Evolutionary conservation across 768 basidiomycete genomes (phyloP), one percentile per base, ranked within the genome.

Genomic region (Hericium coralloides): DNA sequence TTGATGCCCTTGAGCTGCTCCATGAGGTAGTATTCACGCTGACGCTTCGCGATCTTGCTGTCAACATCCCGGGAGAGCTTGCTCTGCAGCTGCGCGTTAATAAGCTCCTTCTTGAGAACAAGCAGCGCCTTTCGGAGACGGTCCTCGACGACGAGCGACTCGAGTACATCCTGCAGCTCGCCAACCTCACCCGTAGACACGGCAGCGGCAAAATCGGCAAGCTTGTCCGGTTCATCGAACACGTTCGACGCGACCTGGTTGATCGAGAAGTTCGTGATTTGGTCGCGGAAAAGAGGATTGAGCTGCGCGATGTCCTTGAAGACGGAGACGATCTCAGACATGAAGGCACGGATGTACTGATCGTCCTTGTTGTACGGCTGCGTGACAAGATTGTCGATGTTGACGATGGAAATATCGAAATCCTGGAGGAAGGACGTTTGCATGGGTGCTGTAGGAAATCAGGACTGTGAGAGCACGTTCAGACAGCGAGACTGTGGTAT

Each of bases 281-380:
- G 95, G 74, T 98, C 95, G 45, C 95, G 89, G 85, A 98, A 98
- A 62, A 98, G 83, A 2, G 94, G 94, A 70, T 97, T 95, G 45
- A 98, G 80, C 69, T 95, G 92, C 0, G 95, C 95, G 58, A 98
- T 97, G 67, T 98, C 95, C 76, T 98, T 98, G 82, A 98, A 98
- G 39, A 95, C 92, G 48, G 89, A 87, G 62, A 98, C 89, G 58
- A 98, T 92, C 72, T 98, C 95, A 45, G 87, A 87, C 83, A 93
- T 95, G 72, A 97, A 90, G 4, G 95, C 95, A 25, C 93, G 89
- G 63, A 95, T 87, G 69, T 95, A 89, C 69, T 97, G 94, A 72
- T 94, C 87, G 69, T 94, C 91, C 68, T 95, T 92, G 74, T 87
- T 84, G 76, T 87, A 95, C 0, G 92, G 83, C 59, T 86, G 81